A percentile compares a stretch with the other conserved stretches of the same genome.
phyloP scores from a whole-genome alignment of 2,329 filamentous ascomycete species.

The Xylariaceae sp. region DNA sequence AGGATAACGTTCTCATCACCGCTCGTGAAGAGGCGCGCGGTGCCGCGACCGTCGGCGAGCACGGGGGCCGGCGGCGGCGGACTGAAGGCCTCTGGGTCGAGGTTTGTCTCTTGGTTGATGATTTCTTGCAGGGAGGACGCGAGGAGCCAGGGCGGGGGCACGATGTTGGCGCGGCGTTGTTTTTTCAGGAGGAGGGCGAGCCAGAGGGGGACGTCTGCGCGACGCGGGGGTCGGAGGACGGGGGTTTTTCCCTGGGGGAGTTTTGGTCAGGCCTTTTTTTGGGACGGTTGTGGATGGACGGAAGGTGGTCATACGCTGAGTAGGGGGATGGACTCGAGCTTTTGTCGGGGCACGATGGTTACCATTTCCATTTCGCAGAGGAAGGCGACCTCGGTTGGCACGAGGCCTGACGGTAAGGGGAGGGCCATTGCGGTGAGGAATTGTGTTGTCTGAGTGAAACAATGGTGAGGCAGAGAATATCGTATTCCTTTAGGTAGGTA shows the following conservation, averaged over 20 bases:
- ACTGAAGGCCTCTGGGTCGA: conserved; percentile 67
- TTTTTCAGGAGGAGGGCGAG: conserved; percentile 91
- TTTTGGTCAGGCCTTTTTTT: not conserved
- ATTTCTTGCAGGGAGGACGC: conserved; percentile 69
- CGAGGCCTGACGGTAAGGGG: conserved; percentile 48
- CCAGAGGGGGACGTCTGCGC: conserved; percentile 80
- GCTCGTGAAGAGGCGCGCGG: conserved; percentile 32
- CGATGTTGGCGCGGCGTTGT: conserved; percentile 87
- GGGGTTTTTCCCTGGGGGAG: conserved; percentile 66
- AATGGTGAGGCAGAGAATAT: not conserved
- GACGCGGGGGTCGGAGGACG: conserved; percentile 72
- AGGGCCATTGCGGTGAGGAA: conserved; percentile 25
- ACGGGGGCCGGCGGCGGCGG: conserved; percentile 65
- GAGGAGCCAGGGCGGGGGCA: conserved; percentile 84
- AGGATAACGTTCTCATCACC: conserved; percentile 32
- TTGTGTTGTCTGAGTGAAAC: not conserved
- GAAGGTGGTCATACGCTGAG: conserved; percentile 61
- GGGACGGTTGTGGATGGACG: conserved; percentile 3
- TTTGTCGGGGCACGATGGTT: conserved; percentile 85
- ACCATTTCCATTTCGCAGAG: conserved; percentile 97
- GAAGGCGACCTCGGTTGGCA: conserved; percentile 85
- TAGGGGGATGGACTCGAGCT: conserved; percentile 78
- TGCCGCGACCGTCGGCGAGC: conserved; percentile 43
- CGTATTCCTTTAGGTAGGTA: no score
- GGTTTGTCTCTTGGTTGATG: conserved; percentile 72